Conservation (phyloP, 176 grass and related monocot species). For the Lolium rigidum region DNA sequence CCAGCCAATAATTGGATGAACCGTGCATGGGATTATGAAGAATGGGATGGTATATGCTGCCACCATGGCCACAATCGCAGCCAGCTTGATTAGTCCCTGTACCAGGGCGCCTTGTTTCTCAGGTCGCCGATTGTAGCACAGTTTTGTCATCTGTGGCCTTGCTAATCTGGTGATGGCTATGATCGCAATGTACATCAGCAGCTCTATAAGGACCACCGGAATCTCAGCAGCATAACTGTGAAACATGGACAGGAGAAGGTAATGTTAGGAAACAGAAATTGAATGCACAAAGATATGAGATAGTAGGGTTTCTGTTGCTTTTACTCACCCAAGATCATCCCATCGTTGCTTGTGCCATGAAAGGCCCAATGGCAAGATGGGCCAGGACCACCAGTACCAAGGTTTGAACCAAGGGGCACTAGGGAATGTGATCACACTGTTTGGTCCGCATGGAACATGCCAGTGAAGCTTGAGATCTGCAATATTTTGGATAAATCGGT, state of each 20-base stretch:
- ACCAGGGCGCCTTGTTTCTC: slow-evolving; percentile 71
- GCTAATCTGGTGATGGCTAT: slow-evolving; percentile 70
- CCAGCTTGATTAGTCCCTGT: slow-evolving; percentile 71
- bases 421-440: slow-evolving; percentile 96
- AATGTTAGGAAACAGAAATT: slow-evolving; percentile 32
- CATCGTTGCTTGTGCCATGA: slow-evolving; percentile 95
- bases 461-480: slow-evolving; percentile 92
- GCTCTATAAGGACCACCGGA: slow-evolving; percentile 74
- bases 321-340: slow-evolving; percentile 81
- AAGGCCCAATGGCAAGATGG: slow-evolving; percentile 87
- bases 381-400: slow-evolving; percentile 99
- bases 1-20: slow-evolving; percentile 93
- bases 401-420: slow-evolving; percentile 97
- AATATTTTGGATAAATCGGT: slow-evolving; percentile 14
- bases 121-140: slow-evolving; percentile 73
- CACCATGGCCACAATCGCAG: slow-evolving; percentile 54
- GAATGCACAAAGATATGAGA: slow-evolving; percentile 13
- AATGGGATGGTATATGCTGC: slow-evolving; percentile 80
- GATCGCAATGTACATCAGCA: slow-evolving; percentile 67
- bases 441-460: slow-evolving; percentile 93
- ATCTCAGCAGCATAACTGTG: slow-evolving; percentile 84
- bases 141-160: slow-evolving; percentile 67
- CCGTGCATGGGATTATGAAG: slow-evolving; percentile 82
- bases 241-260: slow-evolving; percentile 24
- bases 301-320: background rate